Evolutionary conservation across 2,329 filamentous ascomycete genomes (phyloP).

Genomic region (Penicillium decumbens): DNA sequence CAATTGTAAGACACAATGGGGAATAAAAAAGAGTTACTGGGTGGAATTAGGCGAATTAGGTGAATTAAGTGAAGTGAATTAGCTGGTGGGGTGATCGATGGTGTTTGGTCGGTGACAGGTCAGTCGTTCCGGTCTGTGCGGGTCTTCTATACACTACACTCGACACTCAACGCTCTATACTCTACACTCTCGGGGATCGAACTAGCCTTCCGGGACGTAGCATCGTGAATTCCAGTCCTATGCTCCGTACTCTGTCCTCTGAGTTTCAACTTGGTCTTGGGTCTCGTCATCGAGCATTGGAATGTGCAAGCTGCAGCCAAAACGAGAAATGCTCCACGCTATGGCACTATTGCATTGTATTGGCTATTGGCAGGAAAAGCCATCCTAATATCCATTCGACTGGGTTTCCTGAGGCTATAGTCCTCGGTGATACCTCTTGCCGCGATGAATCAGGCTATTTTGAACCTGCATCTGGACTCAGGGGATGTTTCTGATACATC

Average conservation of each 20-base stretch:
- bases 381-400: neutral
- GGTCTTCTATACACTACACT: neutral
- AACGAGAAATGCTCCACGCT: neutral
- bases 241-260: neutral
- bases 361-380: neutral
- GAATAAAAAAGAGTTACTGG: neutral
- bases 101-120: slow-evolving; percentile 7
- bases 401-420: neutral
- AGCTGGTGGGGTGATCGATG: slow-evolving; percentile 5
- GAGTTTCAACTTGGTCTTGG: neutral
- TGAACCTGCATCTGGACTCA: slow-evolving; percentile 13
- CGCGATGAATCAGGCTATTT: slow-evolving; percentile 3
- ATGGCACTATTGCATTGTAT: neutral
- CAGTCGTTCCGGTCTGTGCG: slow-evolving; percentile 14
- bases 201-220: slow-evolving; percentile 4
- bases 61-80: no score
- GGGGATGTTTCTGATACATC: slow-evolving; percentile 28
- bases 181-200: neutral
- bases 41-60: no score
- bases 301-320: slow-evolving; percentile 9
- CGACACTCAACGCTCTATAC: no score
- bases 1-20: slow-evolving; percentile 1
- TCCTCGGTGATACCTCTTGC: neutral
- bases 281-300: slow-evolving; percentile 13
- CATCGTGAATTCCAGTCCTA: slow-evolving; percentile 12